Evolutionary conservation across 192 early-diverging fungal species (phyloP).

Genomic region (Thoreauomyces humboldtii): DNA sequence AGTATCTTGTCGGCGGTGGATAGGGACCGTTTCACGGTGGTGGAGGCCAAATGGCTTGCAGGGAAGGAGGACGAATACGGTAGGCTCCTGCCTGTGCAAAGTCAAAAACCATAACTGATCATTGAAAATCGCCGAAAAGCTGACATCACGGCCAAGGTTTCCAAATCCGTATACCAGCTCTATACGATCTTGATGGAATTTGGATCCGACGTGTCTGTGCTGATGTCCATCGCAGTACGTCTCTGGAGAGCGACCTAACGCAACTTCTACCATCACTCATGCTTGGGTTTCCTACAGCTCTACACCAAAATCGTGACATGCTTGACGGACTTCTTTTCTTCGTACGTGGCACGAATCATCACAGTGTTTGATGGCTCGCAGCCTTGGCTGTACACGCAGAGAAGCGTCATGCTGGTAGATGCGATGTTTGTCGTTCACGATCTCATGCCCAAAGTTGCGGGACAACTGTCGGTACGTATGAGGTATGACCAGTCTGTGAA

Average conservation of each 20-base stretch:
- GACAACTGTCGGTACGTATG: conserved; percentile 55
- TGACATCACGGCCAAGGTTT: conserved; percentile 38
- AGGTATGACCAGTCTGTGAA: too few relatives aligned
- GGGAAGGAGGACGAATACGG: conserved; percentile 14
- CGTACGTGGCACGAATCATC: conserved; percentile 60
- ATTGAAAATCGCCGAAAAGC: conserved; percentile 9
- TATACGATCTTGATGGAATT: conserved; percentile 69
- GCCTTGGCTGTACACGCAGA: conserved; percentile 43
- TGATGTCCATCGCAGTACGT: conserved; percentile 69
- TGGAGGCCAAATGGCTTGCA: conserved; percentile 28
- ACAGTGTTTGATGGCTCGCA: conserved; percentile 39
- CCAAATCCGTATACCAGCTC: conserved; percentile 65
- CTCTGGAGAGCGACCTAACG: neutral
- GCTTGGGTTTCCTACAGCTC: too few relatives aligned
- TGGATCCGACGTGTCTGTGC: conserved; percentile 66
- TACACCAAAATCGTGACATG: conserved; percentile 69
- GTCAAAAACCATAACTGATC: neutral
- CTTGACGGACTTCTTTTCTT: conserved; percentile 61
- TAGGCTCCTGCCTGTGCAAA: neutral
- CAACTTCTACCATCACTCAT: conserved; percentile 1
- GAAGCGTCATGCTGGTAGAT: conserved; percentile 41
- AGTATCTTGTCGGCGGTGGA: conserved; percentile 63
- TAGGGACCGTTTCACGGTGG: conserved; percentile 65
- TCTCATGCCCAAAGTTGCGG: conserved; percentile 54
- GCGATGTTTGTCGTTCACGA: conserved; percentile 56